Evolutionary conservation across 1,284 basidiomycete genomes (phyloP), one percentile per base, ranked within the genome.

Genomic region (Afroboletus lepidellus): DNA sequence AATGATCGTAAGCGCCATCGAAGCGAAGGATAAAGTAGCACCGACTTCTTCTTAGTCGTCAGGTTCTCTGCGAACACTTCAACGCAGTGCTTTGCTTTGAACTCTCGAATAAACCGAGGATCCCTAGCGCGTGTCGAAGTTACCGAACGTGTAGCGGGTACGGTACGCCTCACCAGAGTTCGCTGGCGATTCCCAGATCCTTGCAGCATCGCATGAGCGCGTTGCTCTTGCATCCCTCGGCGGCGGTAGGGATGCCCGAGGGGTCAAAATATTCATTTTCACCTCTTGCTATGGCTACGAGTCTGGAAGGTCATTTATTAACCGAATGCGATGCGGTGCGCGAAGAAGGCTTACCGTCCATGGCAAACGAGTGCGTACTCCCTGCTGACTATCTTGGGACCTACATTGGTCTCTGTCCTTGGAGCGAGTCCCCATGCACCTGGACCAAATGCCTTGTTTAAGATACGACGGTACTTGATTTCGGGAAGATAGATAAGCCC

Each of bases 191-290:
- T 7, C 96, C 96, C 32, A 99, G 75, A 66, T 99, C 96, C 69
- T 99, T 99, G 76, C 94, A 97, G 70, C 96, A 98, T 30, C 96
- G 80, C 95, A 98, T 98, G 34, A 99, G 77, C 2, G 96, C 96
- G 61, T 99, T 98, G 63, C 90, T 93, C 73, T 98, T 99, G 74
- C 91, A 93, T 0, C 90, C 94, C 69, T 99, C 96, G 0, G 90
- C 92, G 0, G 96, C 96, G 0, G 95, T 99, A 1, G 96, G 83
- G 47, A 99, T 86, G 20, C 94, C 94, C 0, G 82, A 80, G 3
- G 92, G 88, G 65, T 96, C 93, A 65, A 98, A 99, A 70, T 95
- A 98, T 61, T 98, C 94, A 65, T 98, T 96, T 72, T 99, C 96
- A 39, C 96, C 96, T 52, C 96, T 81, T 1, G 96, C 90, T 55